A percentile compares a stretch with the other conserved stretches of the same genome.
Conservation (phyloP, 805 yeast species). For the Babjeviella inositovora region DNA sequence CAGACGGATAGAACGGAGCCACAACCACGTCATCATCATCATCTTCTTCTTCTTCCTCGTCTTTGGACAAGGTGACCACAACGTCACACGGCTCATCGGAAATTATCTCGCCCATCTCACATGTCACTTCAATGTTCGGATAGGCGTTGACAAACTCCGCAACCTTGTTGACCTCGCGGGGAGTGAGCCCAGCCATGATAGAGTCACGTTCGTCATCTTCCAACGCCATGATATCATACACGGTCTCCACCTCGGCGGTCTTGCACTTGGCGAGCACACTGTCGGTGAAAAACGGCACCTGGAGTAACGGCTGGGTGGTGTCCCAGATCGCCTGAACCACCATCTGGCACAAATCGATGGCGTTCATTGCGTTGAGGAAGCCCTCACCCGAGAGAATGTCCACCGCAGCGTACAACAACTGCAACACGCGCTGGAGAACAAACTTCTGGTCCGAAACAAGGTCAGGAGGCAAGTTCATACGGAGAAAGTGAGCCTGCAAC, state of each 20-base stretch:
- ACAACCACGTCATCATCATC: slow-evolving; percentile 36
- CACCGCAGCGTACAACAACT: slow-evolving; percentile 46
- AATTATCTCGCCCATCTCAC: slow-evolving; percentile 26
- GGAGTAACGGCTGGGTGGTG: slow-evolving; percentile 61
- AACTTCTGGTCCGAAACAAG: slow-evolving; percentile 35
- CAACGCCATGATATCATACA: slow-evolving; percentile 60
- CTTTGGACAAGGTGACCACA: slow-evolving; percentile 37
- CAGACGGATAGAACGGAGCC: slow-evolving; percentile 40
- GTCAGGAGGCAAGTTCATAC: slow-evolving; percentile 48
- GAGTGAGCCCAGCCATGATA: slow-evolving; percentile 34
- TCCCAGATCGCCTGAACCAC: slow-evolving; percentile 78
- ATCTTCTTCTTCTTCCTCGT: slow-evolving; percentile 53
- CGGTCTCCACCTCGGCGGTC: slow-evolving; percentile 41
- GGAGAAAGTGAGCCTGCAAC: slow-evolving; percentile 68
- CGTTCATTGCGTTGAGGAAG: slow-evolving; percentile 54
- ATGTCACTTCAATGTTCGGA: slow-evolving; percentile 68
- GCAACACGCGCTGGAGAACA: slow-evolving; percentile 31
- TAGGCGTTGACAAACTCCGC: slow-evolving; percentile 83
- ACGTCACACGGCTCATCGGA: slow-evolving; percentile 33
- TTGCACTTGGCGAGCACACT: slow-evolving; percentile 37
- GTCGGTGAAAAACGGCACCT: slow-evolving; percentile 53
- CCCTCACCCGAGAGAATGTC: slow-evolving; percentile 78
- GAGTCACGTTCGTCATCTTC: slow-evolving; percentile 57
- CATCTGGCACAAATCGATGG: slow-evolving; percentile 86
- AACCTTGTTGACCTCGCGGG: slow-evolving; percentile 37